Percentiles rank a stretch among this genome's conserved stretches.
phyloP scores from a whole-genome alignment of 139 green algal genomes.

The Chlorella ohadii region DNA sequence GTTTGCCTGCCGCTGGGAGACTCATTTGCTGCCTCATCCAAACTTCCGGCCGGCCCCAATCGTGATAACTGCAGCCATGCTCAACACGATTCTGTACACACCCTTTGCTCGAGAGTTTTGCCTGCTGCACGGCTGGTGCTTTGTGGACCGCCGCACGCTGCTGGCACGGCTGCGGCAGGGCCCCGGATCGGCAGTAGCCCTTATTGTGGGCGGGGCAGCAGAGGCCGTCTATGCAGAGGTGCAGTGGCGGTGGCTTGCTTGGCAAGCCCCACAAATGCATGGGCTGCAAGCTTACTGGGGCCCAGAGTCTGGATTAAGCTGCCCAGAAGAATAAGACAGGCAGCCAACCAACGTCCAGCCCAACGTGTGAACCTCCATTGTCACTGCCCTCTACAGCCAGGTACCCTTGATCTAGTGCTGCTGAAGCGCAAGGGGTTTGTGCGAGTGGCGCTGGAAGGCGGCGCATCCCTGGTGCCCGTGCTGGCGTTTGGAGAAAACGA shows the following conservation, averaged over 20 bases:
- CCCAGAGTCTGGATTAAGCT: too few relatives aligned
- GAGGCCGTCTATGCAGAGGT: background rate
- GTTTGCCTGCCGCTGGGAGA: too few relatives aligned
- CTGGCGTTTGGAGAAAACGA: background rate
- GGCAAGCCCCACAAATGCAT: too few relatives aligned
- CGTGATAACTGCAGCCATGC: background rate
- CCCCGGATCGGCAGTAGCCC: background rate
- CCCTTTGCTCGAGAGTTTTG: background rate
- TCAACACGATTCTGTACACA: background rate
- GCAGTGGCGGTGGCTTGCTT: background rate
- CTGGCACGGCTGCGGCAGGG: background rate
- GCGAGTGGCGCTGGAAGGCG: background rate
- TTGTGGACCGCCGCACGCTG: background rate
- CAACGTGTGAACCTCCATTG: too few relatives aligned
- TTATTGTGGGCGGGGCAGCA: background rate
- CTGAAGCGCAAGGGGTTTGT: slow-evolving; percentile 2
- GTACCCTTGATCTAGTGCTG: background rate
- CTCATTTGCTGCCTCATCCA: too few relatives aligned
- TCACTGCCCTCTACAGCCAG: background rate
- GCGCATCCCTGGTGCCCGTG: background rate
- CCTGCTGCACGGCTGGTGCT: background rate
- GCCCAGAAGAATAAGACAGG: too few relatives aligned
- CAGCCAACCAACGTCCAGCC: too few relatives aligned
- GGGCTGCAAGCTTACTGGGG: too few relatives aligned
- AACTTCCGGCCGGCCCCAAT: too few relatives aligned